These are phyloP conservation scores for Hypoxylon fuscum DNA, from an alignment of 495 filamentous ascomycete species.

Conservation along the genomic window DNA sequence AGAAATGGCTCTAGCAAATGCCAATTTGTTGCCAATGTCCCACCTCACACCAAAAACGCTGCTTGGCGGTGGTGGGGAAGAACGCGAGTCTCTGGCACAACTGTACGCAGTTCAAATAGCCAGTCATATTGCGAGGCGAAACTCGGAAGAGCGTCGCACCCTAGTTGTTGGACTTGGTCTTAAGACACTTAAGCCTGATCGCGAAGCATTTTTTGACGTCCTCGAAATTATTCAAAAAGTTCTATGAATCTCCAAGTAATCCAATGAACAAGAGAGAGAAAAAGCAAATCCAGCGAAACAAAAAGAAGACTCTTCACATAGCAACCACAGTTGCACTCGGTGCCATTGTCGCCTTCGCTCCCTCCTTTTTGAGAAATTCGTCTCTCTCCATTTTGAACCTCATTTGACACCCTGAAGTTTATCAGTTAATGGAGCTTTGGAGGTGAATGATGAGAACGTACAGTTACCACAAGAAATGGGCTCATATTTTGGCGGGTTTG, in stretches of 20 bases:
- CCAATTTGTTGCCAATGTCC: conserved; percentile 72
- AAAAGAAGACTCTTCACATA: conserved; percentile 9
- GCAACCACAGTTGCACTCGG: conserved; percentile 50
- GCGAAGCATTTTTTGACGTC: conserved; percentile 82
- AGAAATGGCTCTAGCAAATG: conserved; percentile 61
- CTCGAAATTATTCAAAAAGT: conserved; percentile 79
- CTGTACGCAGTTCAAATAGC: conserved; percentile 89
- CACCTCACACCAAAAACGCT: conserved; percentile 88
- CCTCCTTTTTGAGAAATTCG: conserved; percentile 44
- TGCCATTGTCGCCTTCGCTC: conserved; percentile 34
- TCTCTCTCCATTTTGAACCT: conserved; percentile 49
- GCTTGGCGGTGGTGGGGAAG: conserved; percentile 81
- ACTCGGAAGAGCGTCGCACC: conserved; percentile 79
- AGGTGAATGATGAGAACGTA: conserved; percentile 27
- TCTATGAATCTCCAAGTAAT: conserved; percentile 41
- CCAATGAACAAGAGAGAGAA: not conserved
- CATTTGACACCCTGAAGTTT: conserved; percentile 49
- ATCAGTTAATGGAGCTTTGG: conserved; percentile 4
- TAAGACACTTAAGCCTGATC: conserved; percentile 65
- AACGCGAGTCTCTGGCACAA: conserved; percentile 85
- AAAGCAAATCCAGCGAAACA: conserved; percentile 3
- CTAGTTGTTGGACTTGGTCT: conserved; percentile 86
- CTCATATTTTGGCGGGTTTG: conserved; percentile 63
- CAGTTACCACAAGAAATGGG: conserved; percentile 64
- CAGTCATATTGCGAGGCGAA: conserved; percentile 73